Conservation (phyloP, 805 yeast species). For the Cyberlindnera maclurae region DNA sequence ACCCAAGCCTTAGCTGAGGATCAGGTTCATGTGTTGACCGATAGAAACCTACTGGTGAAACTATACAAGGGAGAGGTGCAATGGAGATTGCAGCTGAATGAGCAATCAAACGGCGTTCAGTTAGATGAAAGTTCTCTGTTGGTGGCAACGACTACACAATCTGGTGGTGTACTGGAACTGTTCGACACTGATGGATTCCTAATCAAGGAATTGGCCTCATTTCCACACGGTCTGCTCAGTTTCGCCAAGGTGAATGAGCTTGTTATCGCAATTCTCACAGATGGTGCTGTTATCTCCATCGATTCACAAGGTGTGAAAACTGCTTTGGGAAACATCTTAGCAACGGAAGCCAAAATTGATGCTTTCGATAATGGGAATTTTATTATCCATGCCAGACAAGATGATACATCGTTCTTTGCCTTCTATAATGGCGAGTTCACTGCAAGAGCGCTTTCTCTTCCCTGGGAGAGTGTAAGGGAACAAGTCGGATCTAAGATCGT, state of each 20-base stretch:
- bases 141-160: constrained; percentile 19
- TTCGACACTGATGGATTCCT: constrained; percentile 18
- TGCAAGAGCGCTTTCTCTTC: constrained; percentile 7
- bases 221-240: constrained; percentile 6
- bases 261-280: constrained; percentile 7
- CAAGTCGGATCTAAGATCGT: constrained; percentile 20
- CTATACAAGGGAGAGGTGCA: constrained; percentile 29
- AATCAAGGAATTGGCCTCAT: constrained; percentile 7
- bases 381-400: constrained; percentile 5
- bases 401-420: constrained; percentile 5
- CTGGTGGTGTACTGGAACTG: constrained; percentile 15
- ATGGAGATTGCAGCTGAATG: constrained; percentile 27
- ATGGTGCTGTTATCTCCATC: constrained; percentile 9
- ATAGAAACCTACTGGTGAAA: constrained; percentile 26
- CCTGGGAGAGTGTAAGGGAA: constrained; percentile 15
- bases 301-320: constrained; percentile 3
- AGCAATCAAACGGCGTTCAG: constrained; percentile 1
- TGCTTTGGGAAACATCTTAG: constrained; percentile 4
- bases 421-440: constrained; percentile 13
- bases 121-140: constrained; percentile 3
- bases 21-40: constrained; percentile 23
- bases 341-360: constrained; percentile 5
- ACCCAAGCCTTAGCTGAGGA: constrained; percentile 10
- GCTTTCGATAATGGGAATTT: constrained; percentile 15
- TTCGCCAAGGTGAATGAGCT: background rate